Conservation (phyloP, 768 basidiomycete genomes). For the Tricholoma terreum region DNA sequence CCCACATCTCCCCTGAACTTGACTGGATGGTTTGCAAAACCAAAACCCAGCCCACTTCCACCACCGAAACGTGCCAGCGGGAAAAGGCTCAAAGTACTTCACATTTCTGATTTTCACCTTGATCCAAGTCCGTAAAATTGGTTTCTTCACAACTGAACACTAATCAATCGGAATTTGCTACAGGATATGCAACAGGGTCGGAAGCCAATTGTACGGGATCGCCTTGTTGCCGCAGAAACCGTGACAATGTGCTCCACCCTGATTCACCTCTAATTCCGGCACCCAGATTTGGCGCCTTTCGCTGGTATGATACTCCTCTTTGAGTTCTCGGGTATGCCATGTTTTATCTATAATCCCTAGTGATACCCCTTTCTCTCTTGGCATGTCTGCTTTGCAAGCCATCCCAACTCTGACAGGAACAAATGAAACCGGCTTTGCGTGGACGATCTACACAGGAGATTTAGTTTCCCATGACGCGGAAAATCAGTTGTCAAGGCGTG, state of each 20-base stretch:
- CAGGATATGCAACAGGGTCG: conserved; percentile 65
- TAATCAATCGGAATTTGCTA: neutral
- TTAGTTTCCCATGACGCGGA: conserved; percentile 69
- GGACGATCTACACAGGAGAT: conserved; percentile 71
- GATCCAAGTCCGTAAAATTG: conserved; percentile 53
- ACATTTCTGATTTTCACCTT: conserved; percentile 75
- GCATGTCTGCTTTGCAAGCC: conserved; percentile 56
- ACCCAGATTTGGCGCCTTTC: conserved; percentile 64
- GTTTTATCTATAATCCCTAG: conserved; percentile 24
- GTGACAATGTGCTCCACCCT: conserved; percentile 47
- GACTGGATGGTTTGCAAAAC: conserved; percentile 70
- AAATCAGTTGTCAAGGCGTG: conserved; percentile 59
- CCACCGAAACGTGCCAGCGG: conserved; percentile 56
- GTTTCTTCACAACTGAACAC: neutral
- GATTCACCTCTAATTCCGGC: conserved; percentile 53
- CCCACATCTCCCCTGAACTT: conserved; percentile 59
- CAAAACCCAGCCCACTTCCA: conserved; percentile 71
- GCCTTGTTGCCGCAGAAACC: conserved; percentile 61
- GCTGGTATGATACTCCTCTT: conserved; percentile 38
- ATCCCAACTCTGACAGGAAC: conserved; percentile 68
- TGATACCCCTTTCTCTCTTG: conserved; percentile 64
- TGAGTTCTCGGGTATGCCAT: neutral
- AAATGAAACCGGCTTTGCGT: conserved; percentile 56
- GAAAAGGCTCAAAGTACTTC: conserved; percentile 65
- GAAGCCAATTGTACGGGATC: conserved; percentile 69